These are phyloP conservation scores for Brachypodium distachyon DNA, from an alignment of 202 grass and related monocot species.

Conservation along the genomic window DNA sequence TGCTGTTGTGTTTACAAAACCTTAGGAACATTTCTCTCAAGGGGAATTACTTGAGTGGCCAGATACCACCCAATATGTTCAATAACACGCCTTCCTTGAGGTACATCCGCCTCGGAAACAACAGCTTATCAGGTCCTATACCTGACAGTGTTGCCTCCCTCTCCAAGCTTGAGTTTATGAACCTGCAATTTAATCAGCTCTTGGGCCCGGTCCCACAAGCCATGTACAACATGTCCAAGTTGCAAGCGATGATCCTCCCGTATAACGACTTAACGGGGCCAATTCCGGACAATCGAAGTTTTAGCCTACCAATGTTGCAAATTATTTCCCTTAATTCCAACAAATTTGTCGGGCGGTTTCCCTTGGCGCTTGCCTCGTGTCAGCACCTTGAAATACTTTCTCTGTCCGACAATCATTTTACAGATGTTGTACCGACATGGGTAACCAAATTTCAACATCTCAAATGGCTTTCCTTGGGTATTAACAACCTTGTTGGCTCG, in stretches of 20 bases:
- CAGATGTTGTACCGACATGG: constrained; percentile 18
- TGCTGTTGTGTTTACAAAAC: constrained; percentile 3
- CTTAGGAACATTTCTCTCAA: constrained; percentile 24
- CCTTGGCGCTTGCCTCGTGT: neutral
- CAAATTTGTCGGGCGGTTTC: neutral
- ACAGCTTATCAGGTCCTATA: constrained; percentile 34
- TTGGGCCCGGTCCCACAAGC: constrained; percentile 17
- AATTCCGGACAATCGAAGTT: constrained; percentile 1
- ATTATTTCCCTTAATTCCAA: neutral
- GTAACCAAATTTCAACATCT: neutral
- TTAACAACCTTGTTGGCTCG: neutral
- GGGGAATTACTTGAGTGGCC: constrained; percentile 22
- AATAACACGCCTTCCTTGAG: constrained; percentile 18
- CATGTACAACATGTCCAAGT: constrained; percentile 3
- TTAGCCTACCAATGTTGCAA: neutral
- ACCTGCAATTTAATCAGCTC: constrained; percentile 27
- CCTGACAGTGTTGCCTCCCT: constrained; percentile 15
- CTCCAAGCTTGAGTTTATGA: constrained; percentile 12
- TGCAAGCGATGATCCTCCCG: neutral
- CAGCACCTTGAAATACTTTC: neutral
- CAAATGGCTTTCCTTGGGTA: neutral
- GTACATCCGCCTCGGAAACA: constrained; percentile 24
- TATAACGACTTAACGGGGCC: constrained; percentile 23
- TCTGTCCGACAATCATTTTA: neutral
- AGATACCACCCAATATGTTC: constrained; percentile 15